Evolutionary conservation across 345 rosid species (phyloP), one percentile per base, ranked within the genome.

Genomic region (Heritiera fomes): DNA sequence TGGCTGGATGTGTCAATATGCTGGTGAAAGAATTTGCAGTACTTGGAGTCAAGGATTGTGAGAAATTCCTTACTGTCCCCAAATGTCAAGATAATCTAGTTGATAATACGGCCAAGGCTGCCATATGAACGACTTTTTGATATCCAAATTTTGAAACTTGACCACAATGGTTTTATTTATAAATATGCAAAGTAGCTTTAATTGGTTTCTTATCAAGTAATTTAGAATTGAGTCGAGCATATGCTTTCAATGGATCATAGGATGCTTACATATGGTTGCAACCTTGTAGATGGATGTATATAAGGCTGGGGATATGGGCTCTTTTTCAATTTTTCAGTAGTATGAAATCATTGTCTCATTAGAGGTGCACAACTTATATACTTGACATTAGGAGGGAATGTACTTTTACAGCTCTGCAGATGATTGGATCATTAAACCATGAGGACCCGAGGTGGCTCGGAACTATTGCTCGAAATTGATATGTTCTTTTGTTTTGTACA

Each of bases 1-100:
- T 96, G 63, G 83, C 85, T 1, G 75, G 12, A 45, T 80, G 84
- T 52, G 70, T 89, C 7, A 82, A 82, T 43, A 8, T 88, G 41
- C 87, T 96, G 7, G 70, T 80, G 69, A 85, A 65, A 66, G 91
- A 88, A 83, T 89, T 96, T 43, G 74, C 78, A 17, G 71, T 67
- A 67, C 82, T 92, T 7, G 95, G 95, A 70, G 86, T 81, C 64
- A 64, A 79, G 80, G 88, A 86, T 78, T 71, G 68, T 32, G 85
- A 89, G 71, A 80, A 77, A 23, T 84, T 80, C 74, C 80, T 76
- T 75, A 14, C 71, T 46, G 18, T 3, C 30, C 32, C 69, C 28
- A 45, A 10, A 34, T 8, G 62, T 72, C 62, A 9, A 72, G 34
- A 72, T 50, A 50, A 40, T 28, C 32, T 12, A 71, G 62, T 40